Base-by-base conservation (phyloP, 495 filamentous ascomycete genomes). In the Glutinoglossum americanum region DNA sequence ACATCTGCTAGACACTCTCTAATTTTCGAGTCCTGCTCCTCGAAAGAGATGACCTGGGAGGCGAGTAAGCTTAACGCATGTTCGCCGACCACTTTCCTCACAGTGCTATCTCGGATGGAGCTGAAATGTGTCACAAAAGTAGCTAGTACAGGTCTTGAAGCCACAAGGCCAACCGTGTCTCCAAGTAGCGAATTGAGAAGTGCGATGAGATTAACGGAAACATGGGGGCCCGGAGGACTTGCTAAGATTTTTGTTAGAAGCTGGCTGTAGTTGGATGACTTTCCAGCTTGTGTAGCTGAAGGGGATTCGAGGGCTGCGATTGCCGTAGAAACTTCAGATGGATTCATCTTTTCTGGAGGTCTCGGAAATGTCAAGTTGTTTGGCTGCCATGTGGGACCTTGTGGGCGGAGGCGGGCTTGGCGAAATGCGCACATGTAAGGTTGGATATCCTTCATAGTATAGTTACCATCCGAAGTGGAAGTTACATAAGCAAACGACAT, bases 1-100 rank as follows among this genome's bases (percentile, higher is more conserved):
- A 88, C 85, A 55, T 84, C 77, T 4, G 93, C 92, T 5, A 94
- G 74, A 26, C 87, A 76, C 62, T 88, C 80, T 51, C 88, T 83
- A 55, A 97, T 77, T 58, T 76, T 74, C 0, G 81, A 76, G 62
- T 88, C 86, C 59, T 84, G 80, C 68, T 96, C 87, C 69, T 97
- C 93, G 63, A 85, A 85, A 4, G 85, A 87, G 58, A 83, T 72
- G 62, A 82, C 73, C 64, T 77, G 76, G 54, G 78, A 74, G 58
- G 76, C 72, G 32, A 94, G 75, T 39, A 80, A 71, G 48, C 74
- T 72, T 39, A 90, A 72, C 28, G 83, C 78, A 62, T 82, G 76
- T 58, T 78, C 74, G 57, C 84, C 86, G 35, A 85, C 80, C 60
- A 77, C 76, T 60, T 90, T 81, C 66, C 79, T 80, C 41, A 82